Base-by-base conservation (phyloP, 257 asterid species). In the Primulina tabacum region DNA sequence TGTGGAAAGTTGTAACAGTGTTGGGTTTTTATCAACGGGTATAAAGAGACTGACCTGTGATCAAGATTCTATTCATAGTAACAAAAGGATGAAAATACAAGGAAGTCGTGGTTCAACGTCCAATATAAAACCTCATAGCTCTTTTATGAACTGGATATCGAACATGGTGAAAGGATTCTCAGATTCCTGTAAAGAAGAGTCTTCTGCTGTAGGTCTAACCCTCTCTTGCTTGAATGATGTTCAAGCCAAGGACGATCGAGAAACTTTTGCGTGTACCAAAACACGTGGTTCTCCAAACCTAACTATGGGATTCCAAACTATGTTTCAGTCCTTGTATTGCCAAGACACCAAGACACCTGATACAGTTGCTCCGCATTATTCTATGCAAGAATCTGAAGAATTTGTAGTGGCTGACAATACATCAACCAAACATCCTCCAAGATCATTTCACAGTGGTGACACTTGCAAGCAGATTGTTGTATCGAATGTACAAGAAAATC, bases 121-220 rank as follows among this genome's bases (percentile, higher is more conserved):
- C 20, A 61, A 64, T 7, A 37, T 30, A n/a, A 65, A 71, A 76
- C 74, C 58, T 3, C 78, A 75, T 69, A 79, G 86, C 81, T 88
- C 96, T 18, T 92, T 92, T 73, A 58, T 85, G 87, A 85, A 65
- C 68, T 92, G 95, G 95, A 86, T 92, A 60, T 84, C 96, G 5
- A 90, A 85, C 76, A 79, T 92, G 95, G 88, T 84, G 60, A 90
- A 85, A 66, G 94, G 95, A n/a, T 72, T 71, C 30, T 16, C 91
- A 0, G 84, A 79, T 62, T 67, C 77, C 64, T 78, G 65, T 56
- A 80, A 77, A 50, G 75, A 65, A 33, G 77, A 64, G 28, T 47
- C 33, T 47, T 82, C 80, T 34, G 71, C 81, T 53, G 69, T 62
- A 55, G 75, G 64, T 53, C 83, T 70, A 52, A 21, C 75, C 30